Evolutionary conservation across 129 eudicot species (phyloP).

Genomic region (Artemisia tridentata): DNA sequence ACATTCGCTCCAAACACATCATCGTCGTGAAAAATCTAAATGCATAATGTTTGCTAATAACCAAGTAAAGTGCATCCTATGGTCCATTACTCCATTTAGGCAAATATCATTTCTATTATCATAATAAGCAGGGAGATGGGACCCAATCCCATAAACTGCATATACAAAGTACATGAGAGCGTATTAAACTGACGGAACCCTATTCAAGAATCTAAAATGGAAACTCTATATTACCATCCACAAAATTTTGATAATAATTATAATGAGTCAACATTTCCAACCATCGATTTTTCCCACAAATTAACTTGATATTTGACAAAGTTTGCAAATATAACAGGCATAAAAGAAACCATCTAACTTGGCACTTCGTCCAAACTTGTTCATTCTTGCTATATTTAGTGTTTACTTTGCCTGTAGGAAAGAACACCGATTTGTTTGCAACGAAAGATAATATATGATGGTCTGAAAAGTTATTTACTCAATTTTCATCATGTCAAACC

Average conservation of each 20-base stretch:
- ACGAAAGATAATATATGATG: neutral
- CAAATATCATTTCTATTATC: neutral
- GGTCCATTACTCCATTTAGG: neutral
- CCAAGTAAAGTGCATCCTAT: constrained; percentile 1
- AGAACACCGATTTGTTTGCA: neutral
- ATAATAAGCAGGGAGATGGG: neutral
- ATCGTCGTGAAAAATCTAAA: neutral
- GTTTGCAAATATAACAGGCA: neutral
- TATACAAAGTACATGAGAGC: neutral
- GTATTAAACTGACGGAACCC: neutral
- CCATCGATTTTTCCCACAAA: neutral
- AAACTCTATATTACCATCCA: too few species aligned
- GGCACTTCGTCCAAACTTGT: neutral
- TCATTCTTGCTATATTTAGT: neutral
- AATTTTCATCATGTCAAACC: neutral
- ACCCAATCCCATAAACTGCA: neutral
- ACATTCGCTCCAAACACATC: neutral
- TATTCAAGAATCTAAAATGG: neutral
- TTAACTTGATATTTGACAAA: neutral
- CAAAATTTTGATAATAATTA: too few species aligned
- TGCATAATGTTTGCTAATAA: neutral
- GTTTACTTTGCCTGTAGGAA: neutral
- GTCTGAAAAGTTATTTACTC: neutral
- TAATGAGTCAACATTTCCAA: neutral
- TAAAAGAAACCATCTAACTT: neutral